Evolutionary conservation across 495 filamentous ascomycete species (phyloP).

Genomic region (Apiosordaria backusii): DNA sequence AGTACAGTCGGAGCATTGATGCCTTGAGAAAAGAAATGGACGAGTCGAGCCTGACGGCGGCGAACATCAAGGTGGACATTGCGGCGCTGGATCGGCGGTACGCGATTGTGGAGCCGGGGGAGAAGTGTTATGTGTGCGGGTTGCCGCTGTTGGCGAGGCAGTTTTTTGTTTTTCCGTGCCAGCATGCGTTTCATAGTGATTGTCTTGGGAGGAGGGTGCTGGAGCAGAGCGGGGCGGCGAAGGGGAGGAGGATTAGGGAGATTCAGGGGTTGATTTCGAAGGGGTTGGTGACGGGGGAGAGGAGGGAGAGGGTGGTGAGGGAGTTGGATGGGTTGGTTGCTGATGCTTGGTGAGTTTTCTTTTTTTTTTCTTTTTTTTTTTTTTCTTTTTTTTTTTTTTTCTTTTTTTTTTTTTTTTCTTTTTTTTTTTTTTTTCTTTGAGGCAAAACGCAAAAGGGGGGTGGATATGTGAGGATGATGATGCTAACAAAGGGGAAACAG

Average conservation of each 20-base stretch:
- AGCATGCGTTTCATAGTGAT: constrained; percentile 95
- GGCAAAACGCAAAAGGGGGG: neutral
- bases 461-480: neutral
- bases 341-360: constrained; percentile 42
- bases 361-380: neutral
- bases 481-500: constrained; percentile 36
- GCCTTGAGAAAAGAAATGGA: constrained; percentile 93
- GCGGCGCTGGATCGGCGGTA: constrained; percentile 79
- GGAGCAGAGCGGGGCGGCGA: constrained; percentile 66
- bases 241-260: constrained; percentile 76
- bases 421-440: too few relatives aligned
- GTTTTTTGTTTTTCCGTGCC: constrained; percentile 98
- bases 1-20: constrained; percentile 88
- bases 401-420: neutral
- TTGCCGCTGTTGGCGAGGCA: constrained; percentile 81
- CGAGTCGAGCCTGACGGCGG: constrained; percentile 78
- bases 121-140: constrained; percentile 84
- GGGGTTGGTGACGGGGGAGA: constrained; percentile 59
- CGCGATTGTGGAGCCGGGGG: constrained; percentile 94
- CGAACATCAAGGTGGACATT: constrained; percentile 85
- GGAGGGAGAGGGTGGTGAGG: constrained; percentile 76
- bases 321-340: constrained; percentile 89
- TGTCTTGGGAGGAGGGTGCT: constrained; percentile 82
- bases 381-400: neutral
- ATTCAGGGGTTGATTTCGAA: constrained; percentile 74